Evolutionary conservation across 306 rosid species (phyloP).

Genomic region (Vigna trinervia): DNA sequence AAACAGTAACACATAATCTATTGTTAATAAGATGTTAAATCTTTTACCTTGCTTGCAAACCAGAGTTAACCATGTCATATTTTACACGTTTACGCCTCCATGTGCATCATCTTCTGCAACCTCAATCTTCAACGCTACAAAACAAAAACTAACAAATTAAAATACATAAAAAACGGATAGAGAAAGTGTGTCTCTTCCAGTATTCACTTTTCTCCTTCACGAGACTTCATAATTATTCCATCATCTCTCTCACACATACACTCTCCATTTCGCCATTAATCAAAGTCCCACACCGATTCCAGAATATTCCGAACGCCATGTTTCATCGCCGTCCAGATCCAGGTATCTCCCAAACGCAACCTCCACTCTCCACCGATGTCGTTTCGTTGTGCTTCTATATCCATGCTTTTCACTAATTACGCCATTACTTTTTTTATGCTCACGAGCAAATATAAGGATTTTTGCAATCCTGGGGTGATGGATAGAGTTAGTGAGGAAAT

Average conservation of each 20-base stretch:
- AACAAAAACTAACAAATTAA: not conserved
- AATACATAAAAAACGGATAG: not conserved
- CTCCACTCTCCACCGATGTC: not conserved
- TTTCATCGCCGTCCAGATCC: slow-evolving; percentile 34
- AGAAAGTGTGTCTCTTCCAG: not conserved
- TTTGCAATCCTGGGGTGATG: not conserved
- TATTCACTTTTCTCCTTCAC: slow-evolving; percentile 6
- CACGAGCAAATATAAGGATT: not conserved
- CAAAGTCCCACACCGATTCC: slow-evolving; percentile 18
- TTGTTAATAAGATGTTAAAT: too few relatives aligned
- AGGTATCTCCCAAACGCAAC: slow-evolving; percentile 31
- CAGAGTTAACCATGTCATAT: not conserved
- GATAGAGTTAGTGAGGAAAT: slow-evolving; percentile 25
- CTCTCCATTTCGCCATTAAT: not conserved
- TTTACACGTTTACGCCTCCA: not conserved
- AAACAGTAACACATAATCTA: too few relatives aligned
- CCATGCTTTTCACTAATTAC: not conserved
- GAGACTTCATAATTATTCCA: slow-evolving; percentile 15
- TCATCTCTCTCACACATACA: not conserved
- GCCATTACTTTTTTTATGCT: not conserved
- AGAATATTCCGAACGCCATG: slow-evolving; percentile 48
- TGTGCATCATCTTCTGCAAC: not conserved
- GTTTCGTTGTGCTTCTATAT: not conserved
- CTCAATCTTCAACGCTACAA: not conserved
- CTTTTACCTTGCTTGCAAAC: not conserved